Base-by-base conservation (phyloP, 108 stramenopile species). In the Pseudonitzschia pungens region DNA sequence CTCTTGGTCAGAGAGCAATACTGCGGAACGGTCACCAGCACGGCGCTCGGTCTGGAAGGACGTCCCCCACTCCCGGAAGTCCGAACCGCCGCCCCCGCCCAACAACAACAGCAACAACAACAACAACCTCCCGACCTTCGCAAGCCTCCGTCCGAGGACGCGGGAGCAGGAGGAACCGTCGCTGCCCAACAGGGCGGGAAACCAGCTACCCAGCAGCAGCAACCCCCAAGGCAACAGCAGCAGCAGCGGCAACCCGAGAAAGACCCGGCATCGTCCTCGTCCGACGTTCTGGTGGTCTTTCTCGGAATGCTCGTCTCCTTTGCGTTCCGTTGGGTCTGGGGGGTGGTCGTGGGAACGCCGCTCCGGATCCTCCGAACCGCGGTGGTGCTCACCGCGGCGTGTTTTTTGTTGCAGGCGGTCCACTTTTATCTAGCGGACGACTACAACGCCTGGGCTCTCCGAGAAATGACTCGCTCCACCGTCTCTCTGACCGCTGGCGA, bases 1-100 rank as follows among this genome's bases (percentile, higher is more conserved):
- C 32, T 86, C 56, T 71, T 83, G 18, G 83, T 82, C 2, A 83
- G 92, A 51, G 88, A 93, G 76, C 77, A 86, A 24, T 93, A 93
- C 68, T 88, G 89, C 64, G 69, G 77, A 36, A 79, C 86, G 12
- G 52, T 93, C 12, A 73, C 82, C 60, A 83, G 80, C 52, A 80
- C 88, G 31, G 89, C 92, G 20, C 70, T 76, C 22, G 85, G 84
- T 22, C 71, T 90, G 41, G 77, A 79, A 69, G 70, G 65, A 29
- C 67, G 74, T 15, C 42, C 62, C 11, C 40, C 69, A 4, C 24
- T 55, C 22, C 26, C 45, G 16, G 45, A 48, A 48, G 63, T 27
- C n/a, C 68, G 14, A 55, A 22, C 36, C 54, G 42, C 72, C 21
- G n/a, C 60, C 9, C 21, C 62, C 26, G 15, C 58, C 32, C 50